phyloP scores from a whole-genome alignment of 441 rosid genomes.

The Pelargonium cotyledonis region DNA sequence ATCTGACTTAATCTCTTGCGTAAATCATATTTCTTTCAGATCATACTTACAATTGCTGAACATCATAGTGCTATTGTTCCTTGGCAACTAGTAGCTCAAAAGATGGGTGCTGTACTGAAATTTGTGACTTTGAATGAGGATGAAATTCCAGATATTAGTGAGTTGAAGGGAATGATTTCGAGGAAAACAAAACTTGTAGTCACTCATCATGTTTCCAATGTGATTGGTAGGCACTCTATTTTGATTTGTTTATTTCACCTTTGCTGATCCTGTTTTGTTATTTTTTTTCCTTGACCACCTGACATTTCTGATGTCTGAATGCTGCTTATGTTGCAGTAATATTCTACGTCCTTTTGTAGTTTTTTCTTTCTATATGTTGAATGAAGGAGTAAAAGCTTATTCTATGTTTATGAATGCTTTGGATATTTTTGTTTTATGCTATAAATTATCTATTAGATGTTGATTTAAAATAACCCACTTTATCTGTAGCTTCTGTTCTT shows the following conservation, averaged over 20 bases:
- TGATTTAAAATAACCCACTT: not conserved
- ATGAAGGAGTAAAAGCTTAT: not conserved
- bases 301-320: not conserved
- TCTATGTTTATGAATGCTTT: not conserved
- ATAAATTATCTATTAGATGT: not conserved
- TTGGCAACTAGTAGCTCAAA: constrained; percentile 80
- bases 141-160: constrained; percentile 56
- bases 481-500: constrained; percentile 62
- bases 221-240: constrained; percentile 48
- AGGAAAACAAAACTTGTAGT: constrained; percentile 66
- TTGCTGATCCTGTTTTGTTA: not conserved
- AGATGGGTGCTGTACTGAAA: constrained; percentile 67
- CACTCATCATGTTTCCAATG: constrained; percentile 78
- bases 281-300: not conserved
- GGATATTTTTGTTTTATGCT: not conserved
- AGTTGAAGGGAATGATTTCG: constrained; percentile 51
- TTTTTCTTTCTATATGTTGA: not conserved
- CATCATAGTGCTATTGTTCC: constrained; percentile 94
- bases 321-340: not conserved
- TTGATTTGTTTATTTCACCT: not conserved
- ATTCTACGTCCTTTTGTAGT: not conserved
- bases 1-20: not conserved
- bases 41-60: constrained; percentile 69
- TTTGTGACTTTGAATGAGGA: constrained; percentile 51
- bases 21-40: constrained; percentile 33